Evolutionary conservation across 2,329 filamentous ascomycete species (phyloP), one percentile per base, ranked within the genome.

Genomic region (Pseudopithomyces chartarum): DNA sequence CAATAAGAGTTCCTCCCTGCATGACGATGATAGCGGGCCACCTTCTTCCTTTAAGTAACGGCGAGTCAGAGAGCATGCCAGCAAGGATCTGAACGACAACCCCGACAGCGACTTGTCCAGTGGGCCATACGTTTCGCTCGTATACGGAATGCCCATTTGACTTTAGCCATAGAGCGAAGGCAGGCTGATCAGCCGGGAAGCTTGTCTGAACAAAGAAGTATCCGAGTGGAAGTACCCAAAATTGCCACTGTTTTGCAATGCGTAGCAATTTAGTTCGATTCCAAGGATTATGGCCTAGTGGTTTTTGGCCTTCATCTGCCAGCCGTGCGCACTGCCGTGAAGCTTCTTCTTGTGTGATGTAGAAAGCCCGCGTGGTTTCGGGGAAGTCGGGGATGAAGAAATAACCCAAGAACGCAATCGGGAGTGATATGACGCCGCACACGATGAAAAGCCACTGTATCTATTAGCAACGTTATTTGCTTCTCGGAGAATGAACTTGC

Each of bases 71-170:
- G 3, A 70, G 47, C 48, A 63, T 61, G 74, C 80, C 46, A 77
- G 64, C 7, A 71, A 80, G 0, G 74, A 79, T 2, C 78, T 80
- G n/a, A 76, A 71, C 80, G 70, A 82, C 11, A 72, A 82, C 6
- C 68, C 72, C 48, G 57, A 82, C 74, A 2, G 75, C 79, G 47
- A 79, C 76, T 3, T 74, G 75, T 1, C 75, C 78, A 0, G 81
- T 83, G 0, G 81, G 81, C 22, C 82, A 73, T 22, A 80, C 70
- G 56, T 83, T 83, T 46, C 81, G 74, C 53, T 82, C 71, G 1
- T 76, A 75, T 0, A 82, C 79, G 0, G 78, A 76, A 59, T 79
- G 81, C 1, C 62, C 60, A 38, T 79, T 76, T 0, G 72, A 70
- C 56, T 81, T 81, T 38, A 83, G 73, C 79, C 80, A 82, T 6